A percentile compares a stretch with the other conserved stretches of the same genome.
These are phyloP conservation scores for Digitaria exilis DNA, from an alignment of 202 grass and related monocot species.

Conservation along the genomic window DNA sequence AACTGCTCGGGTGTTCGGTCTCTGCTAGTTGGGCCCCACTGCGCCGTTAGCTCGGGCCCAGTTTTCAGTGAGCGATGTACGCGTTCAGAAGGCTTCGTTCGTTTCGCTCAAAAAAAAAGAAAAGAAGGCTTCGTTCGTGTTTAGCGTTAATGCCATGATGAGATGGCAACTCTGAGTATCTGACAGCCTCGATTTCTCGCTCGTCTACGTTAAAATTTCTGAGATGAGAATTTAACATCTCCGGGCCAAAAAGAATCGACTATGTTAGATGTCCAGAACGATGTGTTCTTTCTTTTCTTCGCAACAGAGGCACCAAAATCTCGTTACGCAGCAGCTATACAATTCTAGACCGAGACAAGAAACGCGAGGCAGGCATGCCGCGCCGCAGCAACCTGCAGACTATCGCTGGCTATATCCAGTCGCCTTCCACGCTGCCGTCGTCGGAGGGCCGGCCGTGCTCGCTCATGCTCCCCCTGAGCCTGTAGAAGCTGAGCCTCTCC, in stretches of 20 bases:
- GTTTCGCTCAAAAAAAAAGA: too few relatives aligned
- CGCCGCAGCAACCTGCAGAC: not conserved
- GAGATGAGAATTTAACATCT: not conserved
- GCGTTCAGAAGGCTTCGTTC: not conserved
- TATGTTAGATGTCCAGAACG: conserved; percentile 29
- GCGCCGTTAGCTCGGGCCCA: not conserved
- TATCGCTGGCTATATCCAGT: conserved; percentile 34
- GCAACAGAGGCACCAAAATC: conserved; percentile 38
- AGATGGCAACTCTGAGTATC: not conserved
- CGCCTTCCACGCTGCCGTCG: conserved; percentile 44
- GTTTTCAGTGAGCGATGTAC: not conserved
- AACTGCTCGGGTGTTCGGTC: not conserved
- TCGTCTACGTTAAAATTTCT: not conserved
- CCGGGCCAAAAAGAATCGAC: conserved; percentile 18
- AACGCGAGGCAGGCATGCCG: not conserved
- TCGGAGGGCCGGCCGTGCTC: conserved; percentile 62
- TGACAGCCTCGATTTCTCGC: not conserved
- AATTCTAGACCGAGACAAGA: conserved; percentile 10
- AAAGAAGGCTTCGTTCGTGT: not conserved
- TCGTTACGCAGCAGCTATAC: conserved; percentile 39
- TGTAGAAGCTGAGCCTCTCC: conserved; percentile 52
- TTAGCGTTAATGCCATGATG: not conserved
- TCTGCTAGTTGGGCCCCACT: not conserved
- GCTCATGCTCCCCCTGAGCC: conserved; percentile 77
- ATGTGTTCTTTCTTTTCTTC: conserved; percentile 36